phyloP scores from a whole-genome alignment of 345 rosid genomes.

The Acer yangbiense region DNA sequence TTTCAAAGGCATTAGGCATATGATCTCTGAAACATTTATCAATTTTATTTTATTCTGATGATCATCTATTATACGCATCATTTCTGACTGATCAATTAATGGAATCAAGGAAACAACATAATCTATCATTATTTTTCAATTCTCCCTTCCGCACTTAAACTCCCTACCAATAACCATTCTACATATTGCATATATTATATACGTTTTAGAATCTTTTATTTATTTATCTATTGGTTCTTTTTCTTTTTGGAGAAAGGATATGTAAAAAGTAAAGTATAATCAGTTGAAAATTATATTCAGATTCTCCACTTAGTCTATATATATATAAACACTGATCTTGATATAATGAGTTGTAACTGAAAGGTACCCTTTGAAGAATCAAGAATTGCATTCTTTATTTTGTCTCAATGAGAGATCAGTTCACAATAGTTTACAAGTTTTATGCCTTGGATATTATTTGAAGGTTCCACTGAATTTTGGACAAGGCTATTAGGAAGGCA shows the following conservation, averaged over 20 bases:
- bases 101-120: conserved; percentile 45
- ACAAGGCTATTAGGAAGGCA: no score
- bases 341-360: background rate
- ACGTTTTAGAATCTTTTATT: conserved; percentile 19
- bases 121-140: background rate
- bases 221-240: background rate
- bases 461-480: no score
- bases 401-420: background rate
- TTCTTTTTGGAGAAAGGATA: conserved; percentile 15
- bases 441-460: no score
- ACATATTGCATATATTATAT: conserved; percentile 6
- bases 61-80: background rate
- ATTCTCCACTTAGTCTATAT: conserved; percentile 19
- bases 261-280: conserved; percentile 10
- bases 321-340: background rate
- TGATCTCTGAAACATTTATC: background rate
- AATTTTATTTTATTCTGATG: conserved; percentile 21
- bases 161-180: conserved; percentile 17
- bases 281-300: conserved; percentile 6
- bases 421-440: background rate
- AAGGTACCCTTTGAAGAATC: background rate
- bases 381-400: background rate
- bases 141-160: conserved; percentile 17
- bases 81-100: conserved; percentile 29
- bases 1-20: background rate